Percentiles rank a stretch among this genome's conserved stretches.
Evolutionary conservation across 345 rosid species (phyloP).

Genomic region (Punica granatum): DNA sequence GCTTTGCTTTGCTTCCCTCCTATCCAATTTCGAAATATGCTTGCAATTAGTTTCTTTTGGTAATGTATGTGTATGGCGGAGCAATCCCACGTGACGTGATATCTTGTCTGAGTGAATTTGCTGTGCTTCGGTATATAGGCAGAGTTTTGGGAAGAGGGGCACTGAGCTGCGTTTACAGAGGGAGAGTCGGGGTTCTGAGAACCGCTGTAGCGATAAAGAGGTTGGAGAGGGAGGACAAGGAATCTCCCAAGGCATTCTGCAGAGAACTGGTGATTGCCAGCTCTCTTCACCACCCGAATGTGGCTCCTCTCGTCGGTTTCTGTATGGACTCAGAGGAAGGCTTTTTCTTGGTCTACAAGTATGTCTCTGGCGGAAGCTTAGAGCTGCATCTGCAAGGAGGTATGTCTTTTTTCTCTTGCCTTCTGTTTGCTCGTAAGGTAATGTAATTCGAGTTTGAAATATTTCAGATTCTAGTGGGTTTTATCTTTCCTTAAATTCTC

Average conservation of each 20-base stretch:
- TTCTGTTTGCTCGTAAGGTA: background rate
- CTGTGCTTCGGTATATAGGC: constrained; percentile 40
- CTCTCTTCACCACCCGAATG: constrained; percentile 62
- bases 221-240: constrained; percentile 80
- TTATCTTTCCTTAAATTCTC: background rate
- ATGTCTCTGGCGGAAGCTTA: constrained; percentile 87
- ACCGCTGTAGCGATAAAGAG: constrained; percentile 71
- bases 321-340: constrained; percentile 88
- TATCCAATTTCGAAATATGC: background rate
- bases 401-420: background rate
- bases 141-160: constrained; percentile 97
- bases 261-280: constrained; percentile 97
- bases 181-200: constrained; percentile 70
- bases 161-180: constrained; percentile 79
- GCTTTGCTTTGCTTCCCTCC: no score
- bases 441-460: background rate
- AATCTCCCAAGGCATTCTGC: constrained; percentile 84
- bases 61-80: no score
- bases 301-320: constrained; percentile 78
- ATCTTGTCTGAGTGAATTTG: constrained; percentile 12
- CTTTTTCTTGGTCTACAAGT: constrained; percentile 88
- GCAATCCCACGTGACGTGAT: constrained; percentile 6
- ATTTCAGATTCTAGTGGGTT: background rate
- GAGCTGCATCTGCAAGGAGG: constrained; percentile 82
- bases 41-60: background rate